Percentiles rank a stretch among this genome's conserved stretches.
Conservation (phyloP, 2,329 filamentous ascomycete species). For the Neodidymelliopsis sp. region DNA sequence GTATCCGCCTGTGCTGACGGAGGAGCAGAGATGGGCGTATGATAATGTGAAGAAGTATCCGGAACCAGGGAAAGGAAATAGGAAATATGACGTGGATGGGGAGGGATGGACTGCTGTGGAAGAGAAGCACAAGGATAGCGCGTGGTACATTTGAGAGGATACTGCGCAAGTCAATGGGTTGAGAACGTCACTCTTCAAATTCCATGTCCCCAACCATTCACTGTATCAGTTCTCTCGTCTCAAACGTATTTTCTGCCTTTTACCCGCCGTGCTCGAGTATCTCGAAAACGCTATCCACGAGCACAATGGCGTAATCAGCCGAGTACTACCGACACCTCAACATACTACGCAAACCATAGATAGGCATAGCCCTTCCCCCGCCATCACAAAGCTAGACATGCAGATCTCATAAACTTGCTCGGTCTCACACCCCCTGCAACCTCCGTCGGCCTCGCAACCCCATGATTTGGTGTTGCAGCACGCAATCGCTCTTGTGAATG, state of each 20-base stretch:
- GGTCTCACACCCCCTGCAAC: background rate
- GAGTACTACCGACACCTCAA: background rate
- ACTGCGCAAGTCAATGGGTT: slow-evolving; percentile 10
- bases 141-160: slow-evolving; percentile 10
- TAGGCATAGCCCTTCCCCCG: no score
- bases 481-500: slow-evolving; percentile 5
- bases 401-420: background rate
- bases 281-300: slow-evolving; percentile 4
- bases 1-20: slow-evolving; percentile 25
- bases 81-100: background rate
- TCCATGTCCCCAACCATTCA: no score
- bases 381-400: background rate
- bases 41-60: slow-evolving; percentile 40
- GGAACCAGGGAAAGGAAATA: slow-evolving; percentile 17
- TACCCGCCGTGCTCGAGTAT: no score
- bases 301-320: slow-evolving; percentile 8
- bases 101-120: background rate
- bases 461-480: slow-evolving; percentile 1
- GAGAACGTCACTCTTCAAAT: no score
- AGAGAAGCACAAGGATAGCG: slow-evolving; percentile 5
- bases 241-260: no score
- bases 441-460: background rate
- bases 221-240: no score
- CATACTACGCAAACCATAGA: slow-evolving; percentile 1
- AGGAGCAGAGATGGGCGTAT: slow-evolving; percentile 42